Conservation (phyloP, 176 grass and related monocot genomes). For the Oryza longistaminata region DNA sequence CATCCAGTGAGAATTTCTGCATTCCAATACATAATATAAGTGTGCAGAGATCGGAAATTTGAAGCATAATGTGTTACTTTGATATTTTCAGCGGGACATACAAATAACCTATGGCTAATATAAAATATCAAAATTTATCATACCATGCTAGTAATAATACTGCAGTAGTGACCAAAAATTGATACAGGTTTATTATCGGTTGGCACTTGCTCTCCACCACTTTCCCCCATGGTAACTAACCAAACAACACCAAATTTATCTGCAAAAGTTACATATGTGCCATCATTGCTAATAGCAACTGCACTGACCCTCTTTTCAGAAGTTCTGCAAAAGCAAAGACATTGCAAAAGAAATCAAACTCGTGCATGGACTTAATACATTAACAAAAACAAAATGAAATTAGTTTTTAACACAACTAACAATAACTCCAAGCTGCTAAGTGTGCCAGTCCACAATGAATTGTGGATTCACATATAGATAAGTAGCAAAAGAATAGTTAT, state of each 20-base stretch:
- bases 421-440: not conserved
- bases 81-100: not conserved
- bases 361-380: not conserved
- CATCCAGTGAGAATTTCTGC: slow-evolving; percentile 95
- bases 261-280: slow-evolving; percentile 64
- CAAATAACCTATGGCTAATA: not conserved
- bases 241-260: slow-evolving; percentile 95
- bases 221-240: slow-evolving; percentile 48
- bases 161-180: slow-evolving; percentile 92
- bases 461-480: not conserved
- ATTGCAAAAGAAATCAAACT: slow-evolving; percentile 27
- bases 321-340: slow-evolving; percentile 49
- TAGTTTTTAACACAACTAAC: not conserved
- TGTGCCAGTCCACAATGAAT: not conserved
- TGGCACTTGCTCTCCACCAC: slow-evolving; percentile 34
- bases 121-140: not conserved
- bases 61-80: not conserved
- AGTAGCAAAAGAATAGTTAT: not conserved
- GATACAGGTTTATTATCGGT: slow-evolving; percentile 59
- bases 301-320: slow-evolving; percentile 86
- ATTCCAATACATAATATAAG: slow-evolving; percentile 25
- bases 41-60: not conserved
- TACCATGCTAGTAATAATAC: slow-evolving; percentile 97
- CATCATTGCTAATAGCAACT: slow-evolving; percentile 68
- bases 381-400: not conserved